A percentile compares a stretch with the other conserved stretches of the same genome.
These are phyloP conservation scores for Daldinia decipiens DNA, from an alignment of 495 filamentous ascomycete species.

Conservation along the genomic window DNA sequence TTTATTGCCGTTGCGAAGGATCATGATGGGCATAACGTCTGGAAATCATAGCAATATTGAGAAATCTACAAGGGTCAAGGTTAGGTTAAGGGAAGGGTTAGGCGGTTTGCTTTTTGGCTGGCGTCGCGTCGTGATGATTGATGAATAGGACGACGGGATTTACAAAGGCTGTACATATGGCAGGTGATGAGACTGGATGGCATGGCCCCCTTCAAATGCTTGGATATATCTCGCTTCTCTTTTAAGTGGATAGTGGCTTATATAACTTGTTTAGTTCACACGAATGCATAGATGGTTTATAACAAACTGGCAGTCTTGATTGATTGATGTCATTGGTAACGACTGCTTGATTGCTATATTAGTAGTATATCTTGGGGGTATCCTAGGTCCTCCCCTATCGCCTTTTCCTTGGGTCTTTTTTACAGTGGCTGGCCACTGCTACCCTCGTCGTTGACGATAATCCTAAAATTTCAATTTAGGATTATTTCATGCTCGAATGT, in stretches of 20 bases:
- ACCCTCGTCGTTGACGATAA: background rate
- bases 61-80: background rate
- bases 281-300: slow-evolving; percentile 16
- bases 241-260: background rate
- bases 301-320: background rate
- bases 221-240: slow-evolving; percentile 11
- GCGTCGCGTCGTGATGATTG: slow-evolving; percentile 21
- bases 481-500: background rate
- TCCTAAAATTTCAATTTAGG: background rate
- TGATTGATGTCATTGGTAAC: background rate
- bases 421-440: background rate
- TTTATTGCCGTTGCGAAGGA: slow-evolving; percentile 55
- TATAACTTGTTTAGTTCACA: slow-evolving; percentile 3
- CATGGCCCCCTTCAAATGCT: slow-evolving; percentile 4
- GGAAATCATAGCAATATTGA: slow-evolving; percentile 40
- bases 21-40: slow-evolving; percentile 52
- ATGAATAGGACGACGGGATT: slow-evolving; percentile 17
- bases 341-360: background rate
- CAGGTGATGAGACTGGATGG: background rate
- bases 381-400: background rate
- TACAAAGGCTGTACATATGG: slow-evolving; percentile 30
- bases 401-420: background rate
- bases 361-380: slow-evolving; percentile 5
- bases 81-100: slow-evolving; percentile 2
- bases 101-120: slow-evolving; percentile 2